These are phyloP conservation scores for Alternaria tenuissima DNA, from an alignment of 2,329 filamentous ascomycete species.

Conservation along the genomic window DNA sequence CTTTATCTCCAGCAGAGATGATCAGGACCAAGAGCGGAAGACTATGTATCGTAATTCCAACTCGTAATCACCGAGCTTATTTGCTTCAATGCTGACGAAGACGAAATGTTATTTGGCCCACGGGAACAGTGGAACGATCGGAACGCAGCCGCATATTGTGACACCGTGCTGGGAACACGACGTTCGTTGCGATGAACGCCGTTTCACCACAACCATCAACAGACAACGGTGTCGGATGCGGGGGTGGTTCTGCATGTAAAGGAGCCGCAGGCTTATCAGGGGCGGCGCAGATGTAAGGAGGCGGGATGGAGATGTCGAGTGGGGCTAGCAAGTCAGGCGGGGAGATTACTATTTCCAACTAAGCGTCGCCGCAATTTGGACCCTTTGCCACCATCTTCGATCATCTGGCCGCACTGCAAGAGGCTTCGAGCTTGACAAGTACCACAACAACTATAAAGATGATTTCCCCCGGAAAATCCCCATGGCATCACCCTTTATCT, in stretches of 20 bases:
- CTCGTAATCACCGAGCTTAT: slow-evolving; percentile 1
- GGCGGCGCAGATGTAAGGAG: slow-evolving; percentile 1
- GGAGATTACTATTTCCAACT: slow-evolving; percentile 7
- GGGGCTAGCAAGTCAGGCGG: not conserved
- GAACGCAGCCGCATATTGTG: not conserved
- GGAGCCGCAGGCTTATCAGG: slow-evolving; percentile 1
- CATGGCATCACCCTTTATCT: not conserved
- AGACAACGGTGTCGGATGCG: not conserved
- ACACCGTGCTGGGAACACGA: not conserved
- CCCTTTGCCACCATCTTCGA: slow-evolving; percentile 3
- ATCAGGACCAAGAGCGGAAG: not conserved
- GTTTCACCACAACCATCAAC: not conserved
- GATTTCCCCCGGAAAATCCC: not conserved
- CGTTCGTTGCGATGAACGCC: not conserved
- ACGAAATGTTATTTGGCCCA: not conserved
- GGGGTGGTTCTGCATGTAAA: not conserved
- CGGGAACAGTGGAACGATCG: not conserved
- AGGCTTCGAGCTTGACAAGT: not conserved
- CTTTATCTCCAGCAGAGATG: not conserved
- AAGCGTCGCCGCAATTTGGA: slow-evolving; percentile 11
- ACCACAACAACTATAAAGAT: not conserved
- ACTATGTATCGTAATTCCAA: not conserved
- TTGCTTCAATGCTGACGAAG: not conserved
- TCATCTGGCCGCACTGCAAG: not conserved
- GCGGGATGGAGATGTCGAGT: not conserved